Evolutionary conservation across 2,329 filamentous ascomycete species (phyloP).

Genomic region (Fusarium anthophilum): DNA sequence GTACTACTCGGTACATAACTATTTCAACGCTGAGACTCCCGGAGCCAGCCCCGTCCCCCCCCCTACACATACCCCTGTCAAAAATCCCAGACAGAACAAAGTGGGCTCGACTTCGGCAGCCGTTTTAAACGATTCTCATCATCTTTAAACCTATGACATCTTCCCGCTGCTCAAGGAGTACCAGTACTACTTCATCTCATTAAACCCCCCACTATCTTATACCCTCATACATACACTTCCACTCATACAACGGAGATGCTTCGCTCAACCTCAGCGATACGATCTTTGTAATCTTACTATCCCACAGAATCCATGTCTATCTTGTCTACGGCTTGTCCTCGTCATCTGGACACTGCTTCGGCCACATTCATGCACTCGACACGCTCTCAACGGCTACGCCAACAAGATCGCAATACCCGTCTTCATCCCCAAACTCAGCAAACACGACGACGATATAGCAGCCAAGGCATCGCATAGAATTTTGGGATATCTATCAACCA

Average conservation of each 20-base stretch:
- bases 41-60: slow-evolving; percentile 17
- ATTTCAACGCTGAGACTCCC: neutral
- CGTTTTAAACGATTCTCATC: slow-evolving; percentile 17
- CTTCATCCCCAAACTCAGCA: slow-evolving; percentile 8
- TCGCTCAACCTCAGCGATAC: neutral
- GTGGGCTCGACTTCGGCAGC: slow-evolving; percentile 26
- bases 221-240: neutral
- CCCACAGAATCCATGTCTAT: slow-evolving; percentile 36
- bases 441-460: neutral
- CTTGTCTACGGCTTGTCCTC: slow-evolving; percentile 24
- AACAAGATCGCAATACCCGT: slow-evolving; percentile 21
- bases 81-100: slow-evolving; percentile 11
- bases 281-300: slow-evolving; percentile 22
- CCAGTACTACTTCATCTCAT: slow-evolving; percentile 18
- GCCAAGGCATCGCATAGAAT: slow-evolving; percentile 4
- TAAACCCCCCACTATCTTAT: neutral
- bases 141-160: slow-evolving; percentile 30
- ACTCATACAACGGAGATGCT: slow-evolving; percentile 17
- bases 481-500: neutral
- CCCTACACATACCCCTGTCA: slow-evolving; percentile 2
- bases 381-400: slow-evolving; percentile 32
- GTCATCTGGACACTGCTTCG: slow-evolving; percentile 21
- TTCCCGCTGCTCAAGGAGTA: neutral
- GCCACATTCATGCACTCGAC: slow-evolving; percentile 30
- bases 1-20: too few species aligned